Evolutionary conservation across 2,329 filamentous ascomycete genomes (phyloP).

Genomic region (Fusarium mexicanum): DNA sequence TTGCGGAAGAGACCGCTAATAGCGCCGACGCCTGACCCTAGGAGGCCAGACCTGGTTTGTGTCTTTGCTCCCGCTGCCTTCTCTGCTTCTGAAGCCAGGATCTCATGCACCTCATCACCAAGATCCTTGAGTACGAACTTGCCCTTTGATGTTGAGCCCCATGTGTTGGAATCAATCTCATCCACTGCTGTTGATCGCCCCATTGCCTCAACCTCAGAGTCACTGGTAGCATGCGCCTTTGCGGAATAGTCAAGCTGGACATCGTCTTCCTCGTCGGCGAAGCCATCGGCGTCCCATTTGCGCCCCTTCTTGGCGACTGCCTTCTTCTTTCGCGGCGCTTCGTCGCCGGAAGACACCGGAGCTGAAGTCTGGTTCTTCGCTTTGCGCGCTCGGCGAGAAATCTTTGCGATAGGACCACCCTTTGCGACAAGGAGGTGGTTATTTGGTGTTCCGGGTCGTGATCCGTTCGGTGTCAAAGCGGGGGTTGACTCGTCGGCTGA

Average conservation of each 20-base stretch:
- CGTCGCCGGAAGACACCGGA: constrained; percentile 84
- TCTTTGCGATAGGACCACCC: constrained; percentile 76
- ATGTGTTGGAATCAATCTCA: constrained; percentile 79
- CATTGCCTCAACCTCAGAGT: constrained; percentile 60
- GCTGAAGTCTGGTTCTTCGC: constrained; percentile 72
- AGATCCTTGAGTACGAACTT: constrained; percentile 95
- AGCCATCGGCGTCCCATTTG: constrained; percentile 91
- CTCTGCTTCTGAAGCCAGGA: constrained; percentile 79
- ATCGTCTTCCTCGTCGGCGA: constrained; percentile 84
- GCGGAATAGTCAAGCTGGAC: constrained; percentile 91
- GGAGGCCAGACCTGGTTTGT: constrained; percentile 68
- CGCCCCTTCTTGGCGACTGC: constrained; percentile 91
- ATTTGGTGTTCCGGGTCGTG: constrained; percentile 80
- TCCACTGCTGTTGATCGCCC: constrained; percentile 72
- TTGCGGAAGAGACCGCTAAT: constrained; percentile 93
- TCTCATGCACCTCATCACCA: constrained; percentile 91
- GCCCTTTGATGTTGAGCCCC: constrained; percentile 88
- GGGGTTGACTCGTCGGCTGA: constrained; percentile 75
- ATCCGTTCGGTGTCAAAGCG: constrained; percentile 75
- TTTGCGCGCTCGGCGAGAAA: constrained; percentile 82
- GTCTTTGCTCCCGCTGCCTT: constrained; percentile 59
- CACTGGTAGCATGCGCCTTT: constrained; percentile 61
- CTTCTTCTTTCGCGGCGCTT: constrained; percentile 69
- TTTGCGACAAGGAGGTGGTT: constrained; percentile 76
- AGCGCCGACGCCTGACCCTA: constrained; percentile 82